phyloP scores from a whole-genome alignment of 352 stramenopile genomes.

The Phytophthora hibernalis region DNA sequence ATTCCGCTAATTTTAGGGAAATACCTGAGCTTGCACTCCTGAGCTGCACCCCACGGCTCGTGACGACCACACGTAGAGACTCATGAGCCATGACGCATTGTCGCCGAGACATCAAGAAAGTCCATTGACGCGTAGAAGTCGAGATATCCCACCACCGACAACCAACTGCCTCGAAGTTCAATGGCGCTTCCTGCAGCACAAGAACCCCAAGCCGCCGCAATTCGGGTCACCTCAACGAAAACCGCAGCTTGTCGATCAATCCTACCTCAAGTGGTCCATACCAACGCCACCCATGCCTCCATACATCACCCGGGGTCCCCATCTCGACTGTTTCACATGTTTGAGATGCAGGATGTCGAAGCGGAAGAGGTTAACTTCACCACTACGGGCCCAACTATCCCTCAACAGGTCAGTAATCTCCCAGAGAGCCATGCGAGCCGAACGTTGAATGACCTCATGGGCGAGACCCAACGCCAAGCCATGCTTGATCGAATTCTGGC shows the following conservation, averaged over 20 bases:
- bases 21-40: too few species aligned
- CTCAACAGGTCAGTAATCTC: constrained; percentile 17
- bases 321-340: constrained; percentile 36
- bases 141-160: constrained; percentile 30
- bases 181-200: constrained; percentile 62
- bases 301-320: constrained; percentile 8
- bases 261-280: not conserved
- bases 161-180: constrained; percentile 56
- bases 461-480: constrained; percentile 66
- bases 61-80: not conserved
- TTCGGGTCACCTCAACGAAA: constrained; percentile 20
- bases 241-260: constrained; percentile 9
- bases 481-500: constrained; percentile 68
- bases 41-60: too few species aligned
- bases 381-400: not conserved
- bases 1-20: constrained; percentile 27
- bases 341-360: constrained; percentile 25
- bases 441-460: constrained; percentile 60
- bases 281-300: not conserved
- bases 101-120: constrained; percentile 30
- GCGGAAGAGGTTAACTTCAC: constrained; percentile 4
- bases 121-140: constrained; percentile 40
- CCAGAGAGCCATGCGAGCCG: constrained; percentile 23
- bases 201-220: constrained; percentile 38
- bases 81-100: constrained; percentile 24